Base-by-base conservation (phyloP, 345 rosid species). In the Turnera subulata region DNA sequence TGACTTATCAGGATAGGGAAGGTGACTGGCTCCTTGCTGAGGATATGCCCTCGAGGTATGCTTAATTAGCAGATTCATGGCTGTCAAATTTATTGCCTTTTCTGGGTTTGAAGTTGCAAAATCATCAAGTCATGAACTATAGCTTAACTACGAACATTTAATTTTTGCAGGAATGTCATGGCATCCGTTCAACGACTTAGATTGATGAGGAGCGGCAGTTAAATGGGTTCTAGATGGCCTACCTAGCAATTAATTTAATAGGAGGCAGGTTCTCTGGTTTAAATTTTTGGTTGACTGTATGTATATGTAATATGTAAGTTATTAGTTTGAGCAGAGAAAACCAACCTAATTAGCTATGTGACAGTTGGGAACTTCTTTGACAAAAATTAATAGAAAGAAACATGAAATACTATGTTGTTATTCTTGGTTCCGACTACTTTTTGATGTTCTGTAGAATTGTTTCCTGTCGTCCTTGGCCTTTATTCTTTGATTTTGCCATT, bases 1-100 rank as follows among this genome's bases (percentile, higher is more conserved):
- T 80, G 22, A 21, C 73, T 53, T 80, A 62, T 53, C 77, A 65
- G 45, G 79, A 76, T 25, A 55, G 22, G 5, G 64, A 74, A 58
- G 84, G 82, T 40, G 76, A 76, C 35, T 80, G 81, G 81, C 50
- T 74, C 11, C 48, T 71, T 24, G 79, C 76, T 24, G 69, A 68
- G 6, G 65, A 50, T 61, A 63, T 72, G 1, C 40, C 78, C 14
- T 76, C 81, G 81, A 71, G 79, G 84, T 76, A 43, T 42, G n/a
- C 13, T 40, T 40, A 2, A 37, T 37, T 37, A 7, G 11, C 8
- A 37, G 13, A 37, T 37, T 37, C 8, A 35, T 5, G 11, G 6
- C 39, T 35, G 39, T 35, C 11, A 6, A 11, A 35, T 35, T 11
- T 11, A 24, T 19, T 15, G n/a, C 39, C 5, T 54, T 54, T 23